Percentiles rank a stretch among this genome's conserved stretches.
phyloP scores from a whole-genome alignment of 192 early-diverging fungal species.

The Mortierella alpina region DNA sequence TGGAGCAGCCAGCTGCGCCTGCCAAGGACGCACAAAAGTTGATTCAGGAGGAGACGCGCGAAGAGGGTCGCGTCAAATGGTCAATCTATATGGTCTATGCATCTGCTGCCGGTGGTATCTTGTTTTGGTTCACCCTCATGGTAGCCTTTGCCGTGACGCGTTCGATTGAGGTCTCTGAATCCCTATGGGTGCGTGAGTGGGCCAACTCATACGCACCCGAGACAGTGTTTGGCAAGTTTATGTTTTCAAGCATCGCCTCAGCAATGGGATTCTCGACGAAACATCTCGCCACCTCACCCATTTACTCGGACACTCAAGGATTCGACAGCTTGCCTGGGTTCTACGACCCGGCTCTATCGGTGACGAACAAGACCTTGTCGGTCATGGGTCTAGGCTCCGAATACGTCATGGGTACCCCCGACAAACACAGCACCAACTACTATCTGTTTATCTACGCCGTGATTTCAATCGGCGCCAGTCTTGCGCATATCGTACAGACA shows the following conservation, averaged over 20 bases:
- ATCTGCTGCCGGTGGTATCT: constrained; percentile 63
- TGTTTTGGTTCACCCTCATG: constrained; percentile 67
- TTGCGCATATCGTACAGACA: constrained; percentile 56
- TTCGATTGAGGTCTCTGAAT: constrained; percentile 58
- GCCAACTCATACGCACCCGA: constrained; percentile 45
- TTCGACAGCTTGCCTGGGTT: constrained; percentile 13
- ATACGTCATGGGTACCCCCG: constrained; percentile 1
- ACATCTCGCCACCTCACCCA: constrained; percentile 27
- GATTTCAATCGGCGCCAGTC: constrained; percentile 56
- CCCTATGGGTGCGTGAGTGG: constrained; percentile 66
- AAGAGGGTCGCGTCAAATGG: constrained; percentile 78
- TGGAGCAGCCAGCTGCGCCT: not conserved
- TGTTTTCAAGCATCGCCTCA: constrained; percentile 46
- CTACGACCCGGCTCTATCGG: constrained; percentile 19
- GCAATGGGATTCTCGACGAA: constrained; percentile 24
- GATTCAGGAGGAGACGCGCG: constrained; percentile 84
- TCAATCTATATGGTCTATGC: constrained; percentile 81
- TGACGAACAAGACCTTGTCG: constrained; percentile 24
- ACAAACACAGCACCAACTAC: constrained; percentile 54
- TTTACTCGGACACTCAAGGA: constrained; percentile 39
- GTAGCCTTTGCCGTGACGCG: constrained; percentile 55
- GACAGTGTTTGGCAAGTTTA: constrained; percentile 17
- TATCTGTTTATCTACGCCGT: constrained; percentile 66
- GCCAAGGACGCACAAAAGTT: constrained; percentile 59
- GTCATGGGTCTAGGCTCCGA: constrained; percentile 19